phyloP scores from a whole-genome alignment of 2,329 filamentous ascomycete genomes.

The Aspergillus arachidicola region DNA sequence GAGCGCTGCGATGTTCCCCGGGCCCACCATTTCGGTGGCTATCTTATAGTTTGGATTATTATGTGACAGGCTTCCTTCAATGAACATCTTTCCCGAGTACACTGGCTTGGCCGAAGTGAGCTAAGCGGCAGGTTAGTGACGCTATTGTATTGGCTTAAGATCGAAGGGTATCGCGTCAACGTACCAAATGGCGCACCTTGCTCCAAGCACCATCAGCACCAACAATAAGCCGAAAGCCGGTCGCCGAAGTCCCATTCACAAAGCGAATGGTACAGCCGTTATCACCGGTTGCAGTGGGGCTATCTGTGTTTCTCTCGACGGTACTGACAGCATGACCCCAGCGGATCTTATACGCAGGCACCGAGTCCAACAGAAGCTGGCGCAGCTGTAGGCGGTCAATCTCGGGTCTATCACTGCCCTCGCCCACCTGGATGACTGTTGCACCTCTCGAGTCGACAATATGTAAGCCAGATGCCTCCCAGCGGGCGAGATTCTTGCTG shows the following conservation, averaged over 20 bases:
- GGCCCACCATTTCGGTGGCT: slow-evolving; percentile 21
- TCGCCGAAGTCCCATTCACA: slow-evolving; percentile 31
- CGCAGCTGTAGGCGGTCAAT: slow-evolving; percentile 44
- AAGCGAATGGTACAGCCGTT: slow-evolving; percentile 25
- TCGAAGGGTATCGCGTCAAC: slow-evolving; percentile 1
- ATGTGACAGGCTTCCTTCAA: slow-evolving; percentile 27
- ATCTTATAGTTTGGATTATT: slow-evolving; percentile 31
- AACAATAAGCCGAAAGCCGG: slow-evolving; percentile 49
- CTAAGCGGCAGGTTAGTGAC: slow-evolving; percentile 13
- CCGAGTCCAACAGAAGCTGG: slow-evolving; percentile 37
- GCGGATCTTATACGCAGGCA: slow-evolving; percentile 35
- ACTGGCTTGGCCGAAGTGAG: slow-evolving; percentile 36
- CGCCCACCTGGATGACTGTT: slow-evolving; percentile 13
- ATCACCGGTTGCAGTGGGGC: rapidly evolving
- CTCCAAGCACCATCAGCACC: slow-evolving; percentile 55
- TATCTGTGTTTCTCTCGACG: background rate
- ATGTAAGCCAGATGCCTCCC: slow-evolving; percentile 14
- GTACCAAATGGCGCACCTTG: slow-evolving; percentile 36
- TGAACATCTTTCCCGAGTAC: slow-evolving; percentile 39
- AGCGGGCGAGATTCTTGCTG: slow-evolving; percentile 18
- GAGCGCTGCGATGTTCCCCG: background rate
- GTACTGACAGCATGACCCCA: slow-evolving; percentile 30
- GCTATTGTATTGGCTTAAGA: too few species aligned
- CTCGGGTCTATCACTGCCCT: slow-evolving; percentile 40
- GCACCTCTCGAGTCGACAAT: background rate